phyloP scores from a whole-genome alignment of 768 basidiomycete genomes.

The Tricholoma matsutake region DNA sequence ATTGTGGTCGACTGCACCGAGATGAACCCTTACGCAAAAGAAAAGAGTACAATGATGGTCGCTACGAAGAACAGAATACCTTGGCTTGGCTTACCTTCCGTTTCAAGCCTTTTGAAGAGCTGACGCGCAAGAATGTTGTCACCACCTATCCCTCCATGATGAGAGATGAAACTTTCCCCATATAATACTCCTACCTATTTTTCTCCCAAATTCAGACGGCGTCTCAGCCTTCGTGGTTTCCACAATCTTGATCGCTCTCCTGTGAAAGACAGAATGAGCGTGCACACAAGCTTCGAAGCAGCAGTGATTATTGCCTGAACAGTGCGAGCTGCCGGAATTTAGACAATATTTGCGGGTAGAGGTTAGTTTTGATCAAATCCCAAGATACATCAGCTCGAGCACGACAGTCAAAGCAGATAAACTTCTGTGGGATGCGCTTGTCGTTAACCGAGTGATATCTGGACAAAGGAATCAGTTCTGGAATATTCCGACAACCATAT shows the following conservation, averaged over 20 bases:
- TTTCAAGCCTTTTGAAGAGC: conserved; percentile 65
- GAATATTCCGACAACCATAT: neutral
- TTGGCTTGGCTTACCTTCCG: conserved; percentile 48
- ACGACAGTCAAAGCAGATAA: conserved; percentile 77
- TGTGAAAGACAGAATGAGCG: neutral
- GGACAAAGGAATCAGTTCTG: neutral
- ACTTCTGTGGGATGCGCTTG: conserved; percentile 53
- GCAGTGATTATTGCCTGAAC: conserved; percentile 50
- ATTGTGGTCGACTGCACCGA: conserved; percentile 43
- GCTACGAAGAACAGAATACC: neutral
- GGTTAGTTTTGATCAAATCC: conserved; percentile 60
- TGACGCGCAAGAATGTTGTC: conserved; percentile 54
- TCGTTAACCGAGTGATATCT: conserved; percentile 67
- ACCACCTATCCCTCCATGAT: conserved; percentile 38
- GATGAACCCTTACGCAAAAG: conserved; percentile 52
- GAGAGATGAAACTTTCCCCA: neutral
- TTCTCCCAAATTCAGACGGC: conserved; percentile 52
- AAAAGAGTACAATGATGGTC: neutral
- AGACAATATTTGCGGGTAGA: conserved; percentile 55
- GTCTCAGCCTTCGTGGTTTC: conserved; percentile 46
- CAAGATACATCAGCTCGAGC: conserved; percentile 63
- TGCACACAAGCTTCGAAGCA: neutral
- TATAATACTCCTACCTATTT: conserved; percentile 45
- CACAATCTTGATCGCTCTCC: conserved; percentile 34
- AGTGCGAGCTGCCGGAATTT: conserved; percentile 68